phyloP scores from a whole-genome alignment of 2,329 filamentous ascomycete species.

The Microsporum canis region DNA sequence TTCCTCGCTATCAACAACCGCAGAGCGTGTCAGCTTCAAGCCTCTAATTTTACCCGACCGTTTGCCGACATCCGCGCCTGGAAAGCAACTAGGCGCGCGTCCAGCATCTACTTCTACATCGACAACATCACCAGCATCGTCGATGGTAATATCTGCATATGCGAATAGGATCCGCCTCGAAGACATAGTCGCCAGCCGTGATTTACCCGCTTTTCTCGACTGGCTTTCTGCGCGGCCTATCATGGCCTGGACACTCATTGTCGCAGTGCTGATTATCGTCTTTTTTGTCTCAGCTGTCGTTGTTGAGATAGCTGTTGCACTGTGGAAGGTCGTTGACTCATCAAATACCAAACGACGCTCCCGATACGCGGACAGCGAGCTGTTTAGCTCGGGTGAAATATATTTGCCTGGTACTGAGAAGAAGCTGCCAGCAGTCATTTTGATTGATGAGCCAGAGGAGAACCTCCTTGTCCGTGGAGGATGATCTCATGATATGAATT shows the following conservation, averaged over 20 bases:
- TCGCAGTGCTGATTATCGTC: conserved; percentile 5
- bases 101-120: neutral
- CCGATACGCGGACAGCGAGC: neutral
- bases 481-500: neutral
- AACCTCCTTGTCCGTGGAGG: neutral
- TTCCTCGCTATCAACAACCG: neutral
- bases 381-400: neutral
- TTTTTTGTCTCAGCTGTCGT: conserved; percentile 12
- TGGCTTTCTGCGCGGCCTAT: conserved; percentile 7
- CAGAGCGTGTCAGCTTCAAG: neutral
- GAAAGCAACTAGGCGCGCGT: neutral
- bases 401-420: conserved; percentile 6
- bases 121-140: neutral
- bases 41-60: neutral
- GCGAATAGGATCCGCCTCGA: neutral
- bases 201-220: neutral
- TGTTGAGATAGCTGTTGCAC: conserved; percentile 5
- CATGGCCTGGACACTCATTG: conserved; percentile 2
- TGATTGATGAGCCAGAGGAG: neutral
- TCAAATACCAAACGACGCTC: neutral
- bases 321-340: neutral
- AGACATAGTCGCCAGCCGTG: neutral
- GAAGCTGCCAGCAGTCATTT: neutral
- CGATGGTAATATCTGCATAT: neutral
- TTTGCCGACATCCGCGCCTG: neutral